Evolutionary conservation across 495 filamentous ascomycete genomes (phyloP).

Genomic region (Tricharina praecox): DNA sequence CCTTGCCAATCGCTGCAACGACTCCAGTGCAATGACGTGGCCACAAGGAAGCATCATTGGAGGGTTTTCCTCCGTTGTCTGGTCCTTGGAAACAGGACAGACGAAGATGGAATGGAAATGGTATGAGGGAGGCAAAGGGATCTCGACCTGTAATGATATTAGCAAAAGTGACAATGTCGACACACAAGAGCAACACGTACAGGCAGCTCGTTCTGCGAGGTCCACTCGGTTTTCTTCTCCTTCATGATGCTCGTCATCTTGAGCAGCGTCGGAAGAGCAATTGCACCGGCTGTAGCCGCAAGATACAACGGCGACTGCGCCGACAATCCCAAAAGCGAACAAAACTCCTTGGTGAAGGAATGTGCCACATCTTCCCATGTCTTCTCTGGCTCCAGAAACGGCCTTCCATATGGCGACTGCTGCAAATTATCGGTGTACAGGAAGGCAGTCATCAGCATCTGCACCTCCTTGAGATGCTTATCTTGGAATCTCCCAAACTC

Average conservation of each 20-base stretch:
- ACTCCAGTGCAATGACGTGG: slow-evolving; percentile 80
- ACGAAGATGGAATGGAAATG: slow-evolving; percentile 95
- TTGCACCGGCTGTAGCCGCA: slow-evolving; percentile 75
- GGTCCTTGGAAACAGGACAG: slow-evolving; percentile 89
- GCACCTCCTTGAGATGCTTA: slow-evolving; percentile 56
- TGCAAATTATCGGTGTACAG: slow-evolving; percentile 44
- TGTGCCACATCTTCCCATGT: slow-evolving; percentile 66
- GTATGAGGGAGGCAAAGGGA: slow-evolving; percentile 68
- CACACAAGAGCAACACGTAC: slow-evolving; percentile 36
- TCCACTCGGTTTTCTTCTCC: slow-evolving; percentile 86
- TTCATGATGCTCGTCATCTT: slow-evolving; percentile 72
- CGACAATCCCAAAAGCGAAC: slow-evolving; percentile 70
- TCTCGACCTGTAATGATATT: slow-evolving; percentile 68
- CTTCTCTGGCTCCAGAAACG: slow-evolving; percentile 49
- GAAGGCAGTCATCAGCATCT: slow-evolving; percentile 60
- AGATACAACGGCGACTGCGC: slow-evolving; percentile 83
- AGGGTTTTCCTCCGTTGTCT: slow-evolving; percentile 81
- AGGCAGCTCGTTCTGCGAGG: slow-evolving; percentile 71
- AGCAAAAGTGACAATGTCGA: no score
- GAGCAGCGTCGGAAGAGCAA: slow-evolving; percentile 67
- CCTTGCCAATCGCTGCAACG: slow-evolving; percentile 58
- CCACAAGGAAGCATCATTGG: slow-evolving; percentile 98
- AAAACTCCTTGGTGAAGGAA: slow-evolving; percentile 87
- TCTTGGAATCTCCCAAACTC: slow-evolving; percentile 50
- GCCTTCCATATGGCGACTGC: slow-evolving; percentile 52